Evolutionary conservation across 1,284 basidiomycete genomes (phyloP).

Genomic region (Ceratobasidium papillatum): DNA sequence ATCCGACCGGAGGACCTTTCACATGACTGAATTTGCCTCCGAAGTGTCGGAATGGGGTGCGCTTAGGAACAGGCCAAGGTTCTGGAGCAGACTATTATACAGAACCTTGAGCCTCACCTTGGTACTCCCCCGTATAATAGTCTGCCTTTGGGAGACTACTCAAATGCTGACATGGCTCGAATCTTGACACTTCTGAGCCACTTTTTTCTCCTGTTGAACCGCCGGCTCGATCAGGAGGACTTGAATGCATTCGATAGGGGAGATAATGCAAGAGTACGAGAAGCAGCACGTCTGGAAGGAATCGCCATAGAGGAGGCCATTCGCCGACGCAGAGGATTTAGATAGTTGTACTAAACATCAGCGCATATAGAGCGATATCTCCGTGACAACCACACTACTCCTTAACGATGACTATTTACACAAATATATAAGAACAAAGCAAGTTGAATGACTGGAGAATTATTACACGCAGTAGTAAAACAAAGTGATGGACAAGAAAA

Average conservation of each 20-base stretch:
- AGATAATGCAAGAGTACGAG: too few relatives aligned
- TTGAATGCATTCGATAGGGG: too few relatives aligned
- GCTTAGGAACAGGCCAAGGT: neutral
- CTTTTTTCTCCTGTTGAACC: too few relatives aligned
- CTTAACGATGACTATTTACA: neutral
- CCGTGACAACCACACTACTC: too few relatives aligned
- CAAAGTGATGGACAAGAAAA: neutral
- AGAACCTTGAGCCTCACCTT: neutral
- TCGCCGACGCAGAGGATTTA: neutral
- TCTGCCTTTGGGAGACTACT: constrained; percentile 29
- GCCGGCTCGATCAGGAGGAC: too few relatives aligned
- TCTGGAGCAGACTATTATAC: constrained; percentile 18
- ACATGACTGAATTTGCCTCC: neutral
- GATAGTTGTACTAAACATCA: neutral
- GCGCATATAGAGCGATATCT: too few relatives aligned
- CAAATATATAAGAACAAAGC: neutral
- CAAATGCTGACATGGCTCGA: too few relatives aligned
- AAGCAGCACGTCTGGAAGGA: too few relatives aligned
- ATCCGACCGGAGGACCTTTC: neutral
- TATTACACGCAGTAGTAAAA: neutral
- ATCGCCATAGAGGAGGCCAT: neutral
- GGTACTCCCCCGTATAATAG: constrained; percentile 1
- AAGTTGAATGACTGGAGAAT: neutral
- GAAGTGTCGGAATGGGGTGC: neutral
- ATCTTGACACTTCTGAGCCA: too few relatives aligned